These are phyloP conservation scores for Ophiognomonia clavigignenti-juglandacearum DNA, from an alignment of 2,329 filamentous ascomycete genomes.

Conservation along the genomic window DNA sequence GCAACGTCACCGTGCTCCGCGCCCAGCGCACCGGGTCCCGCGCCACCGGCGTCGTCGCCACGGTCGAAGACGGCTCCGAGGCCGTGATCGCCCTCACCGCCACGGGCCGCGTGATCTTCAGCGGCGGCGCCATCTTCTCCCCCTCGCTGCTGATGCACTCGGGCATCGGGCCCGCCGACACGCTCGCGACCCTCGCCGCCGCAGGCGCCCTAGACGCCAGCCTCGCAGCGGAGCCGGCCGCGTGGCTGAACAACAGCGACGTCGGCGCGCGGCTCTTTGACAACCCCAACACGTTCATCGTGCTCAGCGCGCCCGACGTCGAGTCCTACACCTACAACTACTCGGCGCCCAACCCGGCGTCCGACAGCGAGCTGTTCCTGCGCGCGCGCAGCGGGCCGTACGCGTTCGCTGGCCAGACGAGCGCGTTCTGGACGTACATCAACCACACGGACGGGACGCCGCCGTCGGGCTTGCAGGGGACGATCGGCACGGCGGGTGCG, in stretches of 20 bases:
- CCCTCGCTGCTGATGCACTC: slow-evolving; percentile 33
- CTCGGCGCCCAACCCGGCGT: slow-evolving; percentile 32
- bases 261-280: slow-evolving; percentile 49
- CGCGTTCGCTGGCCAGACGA: slow-evolving; percentile 46
- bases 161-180: slow-evolving; percentile 29
- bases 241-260: slow-evolving; percentile 44
- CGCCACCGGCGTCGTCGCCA: slow-evolving; percentile 54
- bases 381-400: slow-evolving; percentile 44
- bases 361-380: slow-evolving; percentile 42
- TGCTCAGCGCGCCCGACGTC: slow-evolving; percentile 36
- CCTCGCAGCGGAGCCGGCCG: slow-evolving; percentile 25
- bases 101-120: slow-evolving; percentile 31
- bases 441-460: slow-evolving; percentile 29
- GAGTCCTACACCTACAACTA: slow-evolving; percentile 45
- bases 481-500: slow-evolving; percentile 43
- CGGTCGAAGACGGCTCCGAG: slow-evolving; percentile 36
- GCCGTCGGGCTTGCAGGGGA: slow-evolving; percentile 44
- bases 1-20: slow-evolving; percentile 59
- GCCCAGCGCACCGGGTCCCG: slow-evolving; percentile 57
- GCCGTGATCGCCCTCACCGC: slow-evolving; percentile 24
- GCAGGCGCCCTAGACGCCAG: slow-evolving; percentile 16
- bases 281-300: slow-evolving; percentile 52
- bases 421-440: slow-evolving; percentile 47
- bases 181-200: slow-evolving; percentile 15
- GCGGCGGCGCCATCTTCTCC: slow-evolving; percentile 29